Evolutionary conservation across 768 basidiomycete genomes (phyloP).

Genomic region (Tubosaeta sp.): DNA sequence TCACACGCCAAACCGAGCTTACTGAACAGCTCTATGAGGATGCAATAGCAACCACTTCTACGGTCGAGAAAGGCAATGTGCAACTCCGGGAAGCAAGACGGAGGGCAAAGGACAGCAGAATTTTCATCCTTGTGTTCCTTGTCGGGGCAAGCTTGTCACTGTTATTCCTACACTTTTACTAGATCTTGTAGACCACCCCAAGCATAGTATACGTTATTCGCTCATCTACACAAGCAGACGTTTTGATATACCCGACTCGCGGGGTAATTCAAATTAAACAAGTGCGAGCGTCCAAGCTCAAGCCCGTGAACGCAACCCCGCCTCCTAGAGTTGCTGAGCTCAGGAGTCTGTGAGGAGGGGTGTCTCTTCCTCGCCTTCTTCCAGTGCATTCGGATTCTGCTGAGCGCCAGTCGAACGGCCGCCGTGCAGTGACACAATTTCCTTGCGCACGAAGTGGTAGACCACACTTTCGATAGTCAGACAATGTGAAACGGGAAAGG

Average conservation of each 20-base stretch:
- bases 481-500: constrained; percentile 5
- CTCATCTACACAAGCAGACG: constrained; percentile 1
- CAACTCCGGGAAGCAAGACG: constrained; percentile 88
- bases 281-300: background rate
- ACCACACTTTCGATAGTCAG: constrained; percentile 48
- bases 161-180: constrained; percentile 92
- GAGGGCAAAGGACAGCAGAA: constrained; percentile 78
- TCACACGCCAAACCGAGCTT: constrained; percentile 85
- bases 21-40: constrained; percentile 95
- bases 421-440: constrained; percentile 53
- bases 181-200: constrained; percentile 16
- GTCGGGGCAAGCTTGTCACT: constrained; percentile 88
- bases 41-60: constrained; percentile 80
- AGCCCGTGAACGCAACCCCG: background rate
- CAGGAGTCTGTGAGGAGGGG: constrained; percentile 38
- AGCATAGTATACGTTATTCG: constrained; percentile 4
- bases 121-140: constrained; percentile 89
- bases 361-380: constrained; percentile 58
- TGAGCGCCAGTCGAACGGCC: constrained; percentile 47
- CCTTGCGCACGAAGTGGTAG: constrained; percentile 58
- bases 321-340: background rate
- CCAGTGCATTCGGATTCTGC: constrained; percentile 54
- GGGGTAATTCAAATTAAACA: background rate
- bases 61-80: constrained; percentile 84
- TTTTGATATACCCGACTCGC: background rate